Conservation (phyloP, 108 stramenopile species). For the Skeletonema grethae region DNA sequence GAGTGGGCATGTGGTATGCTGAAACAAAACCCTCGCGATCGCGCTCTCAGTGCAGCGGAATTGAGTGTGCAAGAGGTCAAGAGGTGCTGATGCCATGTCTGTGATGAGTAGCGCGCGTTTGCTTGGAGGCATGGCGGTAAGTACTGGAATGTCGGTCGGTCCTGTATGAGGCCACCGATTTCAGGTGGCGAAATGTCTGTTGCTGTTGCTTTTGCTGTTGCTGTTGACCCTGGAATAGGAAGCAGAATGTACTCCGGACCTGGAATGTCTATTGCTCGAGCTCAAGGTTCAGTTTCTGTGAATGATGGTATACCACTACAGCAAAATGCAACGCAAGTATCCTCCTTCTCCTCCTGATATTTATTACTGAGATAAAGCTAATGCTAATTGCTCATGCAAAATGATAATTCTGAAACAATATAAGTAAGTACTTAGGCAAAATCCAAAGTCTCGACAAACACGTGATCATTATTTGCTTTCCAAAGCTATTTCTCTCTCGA, state of each 20-base stretch:
- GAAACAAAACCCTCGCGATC: conserved; percentile 30
- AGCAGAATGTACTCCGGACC: not conserved
- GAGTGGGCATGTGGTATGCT: conserved; percentile 50
- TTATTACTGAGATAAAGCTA: not conserved
- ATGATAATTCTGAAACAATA: too few species aligned
- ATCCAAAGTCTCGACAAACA: conserved; percentile 29
- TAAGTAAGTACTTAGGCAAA: too few species aligned
- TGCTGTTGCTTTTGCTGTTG: not conserved
- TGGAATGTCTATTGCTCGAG: not conserved
- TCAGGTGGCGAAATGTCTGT: not conserved
- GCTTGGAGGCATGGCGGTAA: not conserved
- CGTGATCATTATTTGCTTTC: conserved; percentile 60
- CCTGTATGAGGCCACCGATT: too few species aligned
- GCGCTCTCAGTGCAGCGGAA: conserved; percentile 38
- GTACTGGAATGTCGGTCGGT: too few species aligned
- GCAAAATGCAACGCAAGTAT: not conserved
- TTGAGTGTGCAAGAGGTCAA: not conserved
- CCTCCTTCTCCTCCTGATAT: not conserved
- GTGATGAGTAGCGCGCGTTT: not conserved
- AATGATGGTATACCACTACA: not conserved
- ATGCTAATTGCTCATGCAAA: not conserved
- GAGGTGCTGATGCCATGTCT: not conserved
- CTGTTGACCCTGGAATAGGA: too few species aligned
- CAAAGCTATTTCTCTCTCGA: conserved; percentile 61
- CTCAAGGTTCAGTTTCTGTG: not conserved